Evolutionary conservation across 768 basidiomycete species (phyloP).

Genomic region (Rhodotorula kratochvilovae): DNA sequence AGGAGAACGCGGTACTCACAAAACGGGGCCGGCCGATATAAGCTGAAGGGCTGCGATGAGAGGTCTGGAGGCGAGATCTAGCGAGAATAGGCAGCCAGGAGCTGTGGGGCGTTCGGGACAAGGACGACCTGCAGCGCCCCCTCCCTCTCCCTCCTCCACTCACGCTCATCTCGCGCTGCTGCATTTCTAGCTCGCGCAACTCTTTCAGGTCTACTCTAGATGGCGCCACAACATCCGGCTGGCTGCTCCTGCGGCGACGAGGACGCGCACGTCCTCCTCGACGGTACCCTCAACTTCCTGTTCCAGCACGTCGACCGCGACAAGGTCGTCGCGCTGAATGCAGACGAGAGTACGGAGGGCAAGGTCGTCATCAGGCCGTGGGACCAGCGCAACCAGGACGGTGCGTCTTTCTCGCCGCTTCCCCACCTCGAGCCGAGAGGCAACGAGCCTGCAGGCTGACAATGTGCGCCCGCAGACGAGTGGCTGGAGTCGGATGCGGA

Average conservation of each 20-base stretch:
- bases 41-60: no score
- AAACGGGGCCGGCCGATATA: no score
- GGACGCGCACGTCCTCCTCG: conserved; percentile 40
- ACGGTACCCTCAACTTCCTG: conserved; percentile 45
- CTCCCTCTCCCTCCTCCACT: not conserved
- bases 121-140: no score
- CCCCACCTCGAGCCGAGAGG: not conserved
- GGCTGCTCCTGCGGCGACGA: conserved; percentile 40
- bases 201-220: not conserved
- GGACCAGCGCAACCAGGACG: conserved; percentile 47
- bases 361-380: conserved; percentile 48
- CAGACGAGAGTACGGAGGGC: conserved; percentile 45
- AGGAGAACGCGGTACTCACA: no score
- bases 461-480: conserved; percentile 27
- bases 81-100: no score
- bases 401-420: not conserved
- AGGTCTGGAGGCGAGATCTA: no score
- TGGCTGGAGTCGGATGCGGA: conserved; percentile 49
- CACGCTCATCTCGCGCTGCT: not conserved
- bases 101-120: no score
- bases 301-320: conserved; percentile 46
- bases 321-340: conserved; percentile 48
- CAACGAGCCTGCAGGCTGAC: no score
- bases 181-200: no score
- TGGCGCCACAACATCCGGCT: conserved; percentile 21